Conservation (phyloP, 139 green algal genomes). For the Penium margaritaceum region DNA sequence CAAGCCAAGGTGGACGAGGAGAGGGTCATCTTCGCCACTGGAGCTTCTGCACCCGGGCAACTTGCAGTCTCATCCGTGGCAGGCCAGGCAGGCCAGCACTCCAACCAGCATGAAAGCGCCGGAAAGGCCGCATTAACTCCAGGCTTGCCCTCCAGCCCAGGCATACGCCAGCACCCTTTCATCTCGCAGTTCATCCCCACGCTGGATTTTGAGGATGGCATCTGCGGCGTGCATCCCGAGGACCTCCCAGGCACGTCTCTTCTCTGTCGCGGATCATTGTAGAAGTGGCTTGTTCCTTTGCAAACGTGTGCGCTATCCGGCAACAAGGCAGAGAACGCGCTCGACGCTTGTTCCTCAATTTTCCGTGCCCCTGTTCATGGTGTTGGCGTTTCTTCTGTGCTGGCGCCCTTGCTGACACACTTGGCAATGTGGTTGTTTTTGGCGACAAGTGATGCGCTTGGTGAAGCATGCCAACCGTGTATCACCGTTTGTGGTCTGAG, state of each 20-base stretch:
- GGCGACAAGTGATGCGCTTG: too few relatives aligned
- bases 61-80: background rate
- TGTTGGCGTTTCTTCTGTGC: background rate
- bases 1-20: conserved; percentile 2
- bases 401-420: background rate
- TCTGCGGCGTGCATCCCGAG: conserved; percentile 30
- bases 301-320: too few relatives aligned
- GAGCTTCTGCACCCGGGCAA: background rate
- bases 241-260: conserved; percentile 15
- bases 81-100: background rate
- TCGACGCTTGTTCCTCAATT: background rate
- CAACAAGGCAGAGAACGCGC: too few relatives aligned
- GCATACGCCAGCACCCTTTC: background rate
- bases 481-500: too few relatives aligned
- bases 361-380: background rate
- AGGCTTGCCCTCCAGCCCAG: background rate
- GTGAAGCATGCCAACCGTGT: too few relatives aligned
- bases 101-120: too few relatives aligned
- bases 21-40: too few relatives aligned
- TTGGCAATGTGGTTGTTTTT: too few relatives aligned
- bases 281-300: background rate
- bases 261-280: background rate
- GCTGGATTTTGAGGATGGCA: conserved; percentile 17
- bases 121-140: background rate
- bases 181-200: conserved; percentile 27